Percentiles rank a stretch among this genome's conserved stretches.
Evolutionary conservation across 2,329 filamentous ascomycete genomes (phyloP).

Genomic region (Huntiella bhutanensis): DNA sequence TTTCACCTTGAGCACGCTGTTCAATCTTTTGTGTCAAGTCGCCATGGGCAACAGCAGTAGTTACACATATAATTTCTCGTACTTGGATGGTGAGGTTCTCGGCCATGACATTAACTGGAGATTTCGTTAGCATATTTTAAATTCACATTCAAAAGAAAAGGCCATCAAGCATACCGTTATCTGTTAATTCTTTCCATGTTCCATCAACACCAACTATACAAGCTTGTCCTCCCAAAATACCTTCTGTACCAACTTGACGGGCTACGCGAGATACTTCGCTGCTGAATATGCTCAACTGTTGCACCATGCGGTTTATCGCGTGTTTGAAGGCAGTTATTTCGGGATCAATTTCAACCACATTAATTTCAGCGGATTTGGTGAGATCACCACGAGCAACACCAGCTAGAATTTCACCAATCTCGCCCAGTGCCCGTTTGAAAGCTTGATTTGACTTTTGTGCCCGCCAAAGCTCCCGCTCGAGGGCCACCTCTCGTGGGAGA

Average conservation of each 20-base stretch:
- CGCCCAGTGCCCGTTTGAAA: slow-evolving; percentile 89
- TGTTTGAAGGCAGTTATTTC: slow-evolving; percentile 96
- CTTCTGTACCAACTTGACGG: slow-evolving; percentile 89
- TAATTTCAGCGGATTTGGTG: slow-evolving; percentile 92
- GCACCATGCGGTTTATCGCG: slow-evolving; percentile 98
- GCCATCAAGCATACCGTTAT: slow-evolving; percentile 40
- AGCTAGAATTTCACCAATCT: slow-evolving; percentile 94
- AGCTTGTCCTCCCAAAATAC: slow-evolving; percentile 81
- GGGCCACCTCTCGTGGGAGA: slow-evolving; percentile 30
- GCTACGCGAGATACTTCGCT: slow-evolving; percentile 90
- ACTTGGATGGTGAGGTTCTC: slow-evolving; percentile 24
- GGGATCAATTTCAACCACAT: slow-evolving; percentile 90
- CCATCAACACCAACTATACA: slow-evolving; percentile 86
- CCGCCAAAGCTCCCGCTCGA: slow-evolving; percentile 88
- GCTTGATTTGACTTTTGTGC: slow-evolving; percentile 96
- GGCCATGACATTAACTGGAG: background rate
- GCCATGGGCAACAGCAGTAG: slow-evolving; percentile 64
- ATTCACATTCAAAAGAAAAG: background rate
- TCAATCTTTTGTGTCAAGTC: slow-evolving; percentile 74
- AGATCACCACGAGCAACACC: slow-evolving; percentile 88
- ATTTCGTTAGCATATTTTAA: background rate
- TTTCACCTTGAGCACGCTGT: slow-evolving; percentile 62
- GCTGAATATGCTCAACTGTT: slow-evolving; percentile 89
- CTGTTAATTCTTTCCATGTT: slow-evolving; percentile 92
- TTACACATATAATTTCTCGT: slow-evolving; percentile 65